These are phyloP conservation scores for Plasmodium vinckei DNA, from an alignment of 169 alveolate genomes.

Conservation along the genomic window DNA sequence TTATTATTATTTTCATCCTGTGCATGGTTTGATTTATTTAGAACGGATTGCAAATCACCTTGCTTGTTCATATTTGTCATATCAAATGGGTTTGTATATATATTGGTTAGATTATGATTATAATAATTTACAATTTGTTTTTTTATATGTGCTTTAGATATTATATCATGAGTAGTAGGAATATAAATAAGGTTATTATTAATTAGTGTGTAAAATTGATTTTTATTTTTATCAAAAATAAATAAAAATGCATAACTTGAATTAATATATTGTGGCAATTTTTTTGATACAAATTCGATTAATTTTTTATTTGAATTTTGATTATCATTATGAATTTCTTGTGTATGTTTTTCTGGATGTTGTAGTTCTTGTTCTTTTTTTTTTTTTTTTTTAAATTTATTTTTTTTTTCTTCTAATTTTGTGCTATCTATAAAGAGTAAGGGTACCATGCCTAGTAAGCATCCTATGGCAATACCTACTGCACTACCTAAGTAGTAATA, in stretches of 20 bases:
- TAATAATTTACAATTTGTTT: constrained; percentile 40
- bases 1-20: background rate
- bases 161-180: constrained; percentile 25
- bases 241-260: constrained; percentile 70
- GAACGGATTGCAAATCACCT: too few species aligned
- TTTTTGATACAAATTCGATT: constrained; percentile 12
- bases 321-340: background rate
- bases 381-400: constrained; percentile 43
- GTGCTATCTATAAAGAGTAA: constrained; percentile 60
- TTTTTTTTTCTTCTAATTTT: constrained; percentile 72
- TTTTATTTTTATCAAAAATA: constrained; percentile 10
- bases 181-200: constrained; percentile 3
- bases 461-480: constrained; percentile 63
- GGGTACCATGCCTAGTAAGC: constrained; percentile 63
- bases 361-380: background rate
- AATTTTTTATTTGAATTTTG: constrained; percentile 7
- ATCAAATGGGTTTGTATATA: background rate
- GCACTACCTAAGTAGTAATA: constrained; percentile 73
- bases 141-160: constrained; percentile 15
- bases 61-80: background rate
- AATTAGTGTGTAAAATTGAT: background rate
- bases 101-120: background rate
- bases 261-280: constrained; percentile 22
- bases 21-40: too few species aligned
- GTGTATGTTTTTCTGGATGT: too few species aligned